phyloP scores from a whole-genome alignment of 192 early-diverging fungal genomes.

The Thamnidium elegans region DNA sequence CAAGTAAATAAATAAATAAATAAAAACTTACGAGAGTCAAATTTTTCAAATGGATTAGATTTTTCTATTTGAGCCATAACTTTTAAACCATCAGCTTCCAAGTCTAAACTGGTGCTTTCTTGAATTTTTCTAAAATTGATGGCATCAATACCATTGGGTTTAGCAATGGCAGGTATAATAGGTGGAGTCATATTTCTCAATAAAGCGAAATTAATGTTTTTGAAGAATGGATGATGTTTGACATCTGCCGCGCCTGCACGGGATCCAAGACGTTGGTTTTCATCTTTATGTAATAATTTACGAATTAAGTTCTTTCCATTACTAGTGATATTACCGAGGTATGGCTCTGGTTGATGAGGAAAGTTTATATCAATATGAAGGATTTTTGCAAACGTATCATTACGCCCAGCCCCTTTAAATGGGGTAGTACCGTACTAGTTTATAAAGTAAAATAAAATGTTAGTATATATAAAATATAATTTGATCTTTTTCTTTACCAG shows the following conservation, averaged over 20 bases:
- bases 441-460: neutral
- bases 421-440: slow-evolving; percentile 84
- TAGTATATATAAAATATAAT: neutral
- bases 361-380: slow-evolving; percentile 79
- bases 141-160: slow-evolving; percentile 60
- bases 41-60: slow-evolving; percentile 59
- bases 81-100: slow-evolving; percentile 55
- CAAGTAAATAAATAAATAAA: neutral
- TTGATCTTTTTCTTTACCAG: slow-evolving; percentile 46
- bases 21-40: slow-evolving; percentile 46
- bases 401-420: slow-evolving; percentile 92
- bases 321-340: slow-evolving; percentile 8
- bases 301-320: slow-evolving; percentile 75
- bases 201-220: slow-evolving; percentile 88
- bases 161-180: slow-evolving; percentile 62
- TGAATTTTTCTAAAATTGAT: slow-evolving; percentile 64
- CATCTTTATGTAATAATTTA: slow-evolving; percentile 87
- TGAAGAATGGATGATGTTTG: slow-evolving; percentile 91
- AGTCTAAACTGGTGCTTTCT: slow-evolving; percentile 65
- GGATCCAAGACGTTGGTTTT: slow-evolving; percentile 81
- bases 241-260: slow-evolving; percentile 90
- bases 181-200: slow-evolving; percentile 83
- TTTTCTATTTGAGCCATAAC: slow-evolving; percentile 12
- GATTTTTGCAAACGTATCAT: slow-evolving; percentile 87
- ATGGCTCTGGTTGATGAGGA: slow-evolving; percentile 39